phyloP scores from a whole-genome alignment of 352 stramenopile genomes.

The Phytophthora uliginosa region DNA sequence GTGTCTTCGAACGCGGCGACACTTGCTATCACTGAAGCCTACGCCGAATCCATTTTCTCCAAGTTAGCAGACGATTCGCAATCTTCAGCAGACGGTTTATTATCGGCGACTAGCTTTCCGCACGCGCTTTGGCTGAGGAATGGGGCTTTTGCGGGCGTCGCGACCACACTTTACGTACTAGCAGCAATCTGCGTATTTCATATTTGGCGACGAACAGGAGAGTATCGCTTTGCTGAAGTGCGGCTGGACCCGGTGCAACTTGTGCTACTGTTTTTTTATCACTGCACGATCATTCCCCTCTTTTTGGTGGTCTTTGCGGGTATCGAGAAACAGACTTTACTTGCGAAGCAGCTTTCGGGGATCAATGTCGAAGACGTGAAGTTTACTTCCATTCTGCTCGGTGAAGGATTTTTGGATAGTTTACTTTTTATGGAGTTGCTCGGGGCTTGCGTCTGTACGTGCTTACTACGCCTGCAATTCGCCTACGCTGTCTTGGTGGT shows the following conservation, averaged over 20 bases:
- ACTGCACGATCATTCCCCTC: slow-evolving; percentile 50
- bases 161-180: slow-evolving; percentile 37
- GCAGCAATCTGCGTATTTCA: slow-evolving; percentile 36
- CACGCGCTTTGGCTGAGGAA: slow-evolving; percentile 35
- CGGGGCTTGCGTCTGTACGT: slow-evolving; percentile 43
- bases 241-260: slow-evolving; percentile 55
- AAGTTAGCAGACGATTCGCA: not conserved
- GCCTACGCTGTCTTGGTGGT: slow-evolving; percentile 54
- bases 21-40: slow-evolving; percentile 28
- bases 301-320: slow-evolving; percentile 43
- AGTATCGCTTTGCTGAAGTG: slow-evolving; percentile 43
- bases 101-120: slow-evolving; percentile 15
- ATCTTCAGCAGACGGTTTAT: not conserved
- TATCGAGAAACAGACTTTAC: slow-evolving; percentile 46
- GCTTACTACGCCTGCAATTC: slow-evolving; percentile 67
- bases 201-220: slow-evolving; percentile 37
- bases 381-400: slow-evolving; percentile 36
- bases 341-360: slow-evolving; percentile 18
- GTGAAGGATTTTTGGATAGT: slow-evolving; percentile 45
- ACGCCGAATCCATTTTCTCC: slow-evolving; percentile 23
- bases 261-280: slow-evolving; percentile 54
- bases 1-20: slow-evolving; percentile 29
- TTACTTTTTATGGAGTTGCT: slow-evolving; percentile 64
- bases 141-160: slow-evolving; percentile 33
- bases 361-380: slow-evolving; percentile 26